Evolutionary conservation across 192 early-diverging fungal species (phyloP), one percentile per base, ranked within the genome.

Genomic region (Backusella sp.): DNA sequence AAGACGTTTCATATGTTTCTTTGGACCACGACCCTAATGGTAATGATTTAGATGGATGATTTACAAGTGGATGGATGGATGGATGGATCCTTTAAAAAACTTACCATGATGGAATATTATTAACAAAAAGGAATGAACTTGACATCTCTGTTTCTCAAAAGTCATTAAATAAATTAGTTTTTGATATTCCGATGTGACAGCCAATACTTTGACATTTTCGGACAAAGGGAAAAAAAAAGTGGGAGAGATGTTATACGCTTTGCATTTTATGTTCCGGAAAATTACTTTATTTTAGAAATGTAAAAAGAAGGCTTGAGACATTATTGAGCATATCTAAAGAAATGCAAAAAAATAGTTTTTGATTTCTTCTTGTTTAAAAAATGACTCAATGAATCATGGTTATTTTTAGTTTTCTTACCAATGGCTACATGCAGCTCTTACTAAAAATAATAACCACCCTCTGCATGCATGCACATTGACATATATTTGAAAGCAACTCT

Each of bases 1-100:
- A 79, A 99, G 94, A 80, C 98, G 96, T 95, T 99, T 99, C 92
- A 99, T 90, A 89, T 99, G 98, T 93, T 99, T 98, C 91, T 96
- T 97, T 74, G 96, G 96, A 86, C 98, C 98, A 70, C 77, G 77
- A 76, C 68, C 75, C 77, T 79, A 70, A 67, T 53, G 0, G 44
- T 67, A 17, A 44, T 6, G 11, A 11, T 37, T 41, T 74, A 46
- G 73, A 67, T 74, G 73, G 73, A 74, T 74, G 73, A 42, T 32
- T 32, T 32, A 32, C 32, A 32, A 32, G 46, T 67, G 32, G 14
- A 53, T 53, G 53, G 21, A 53, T 53, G 49, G 52, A 68, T 68
- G 32, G 17, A 44, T 44, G 42, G 42, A 44, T 44, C 0, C 46
- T 1, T 6, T 1, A 49, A n/a, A 42, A 14, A 46, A 49, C 26